Conservation (phyloP, 1,284 basidiomycete genomes). For the Irpex rosettiformis region DNA sequence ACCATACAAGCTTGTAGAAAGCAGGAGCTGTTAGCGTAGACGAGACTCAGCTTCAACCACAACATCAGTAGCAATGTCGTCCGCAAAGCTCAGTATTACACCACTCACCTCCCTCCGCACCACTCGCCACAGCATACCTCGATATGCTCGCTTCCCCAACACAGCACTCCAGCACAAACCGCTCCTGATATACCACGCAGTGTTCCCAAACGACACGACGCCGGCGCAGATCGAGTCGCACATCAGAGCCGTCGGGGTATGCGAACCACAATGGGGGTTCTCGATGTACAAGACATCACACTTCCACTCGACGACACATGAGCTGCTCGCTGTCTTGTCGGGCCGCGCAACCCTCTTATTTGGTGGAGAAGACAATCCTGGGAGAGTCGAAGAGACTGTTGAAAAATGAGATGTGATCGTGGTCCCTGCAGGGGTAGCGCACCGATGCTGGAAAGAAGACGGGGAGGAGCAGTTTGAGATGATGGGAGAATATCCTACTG, state of each 20-base stretch:
- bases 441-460: conserved; percentile 27
- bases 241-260: conserved; percentile 31
- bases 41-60: not conserved
- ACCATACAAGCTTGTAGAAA: no score
- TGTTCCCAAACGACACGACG: conserved; percentile 19
- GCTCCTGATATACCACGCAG: conserved; percentile 26
- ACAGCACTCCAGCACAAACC: conserved; percentile 25
- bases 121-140: conserved; percentile 23
- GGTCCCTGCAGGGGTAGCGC: conserved; percentile 39
- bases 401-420: conserved; percentile 37
- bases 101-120: conserved; percentile 22
- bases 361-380: conserved; percentile 35
- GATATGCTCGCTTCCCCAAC: conserved; percentile 26
- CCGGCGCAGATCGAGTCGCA: conserved; percentile 28
- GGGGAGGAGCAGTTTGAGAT: conserved; percentile 35
- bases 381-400: conserved; percentile 29
- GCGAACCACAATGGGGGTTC: conserved; percentile 37
- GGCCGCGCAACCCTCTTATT: conserved; percentile 36
- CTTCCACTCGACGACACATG: conserved; percentile 41
- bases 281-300: conserved; percentile 40
- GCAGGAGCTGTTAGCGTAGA: no score
- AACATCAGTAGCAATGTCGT: not conserved
- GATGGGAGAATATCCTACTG: conserved; percentile 38
- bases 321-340: conserved; percentile 32
- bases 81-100: conserved; percentile 13